phyloP scores from a whole-genome alignment of 371 early-diverging fungal species.

The Mortierella sp. region DNA sequence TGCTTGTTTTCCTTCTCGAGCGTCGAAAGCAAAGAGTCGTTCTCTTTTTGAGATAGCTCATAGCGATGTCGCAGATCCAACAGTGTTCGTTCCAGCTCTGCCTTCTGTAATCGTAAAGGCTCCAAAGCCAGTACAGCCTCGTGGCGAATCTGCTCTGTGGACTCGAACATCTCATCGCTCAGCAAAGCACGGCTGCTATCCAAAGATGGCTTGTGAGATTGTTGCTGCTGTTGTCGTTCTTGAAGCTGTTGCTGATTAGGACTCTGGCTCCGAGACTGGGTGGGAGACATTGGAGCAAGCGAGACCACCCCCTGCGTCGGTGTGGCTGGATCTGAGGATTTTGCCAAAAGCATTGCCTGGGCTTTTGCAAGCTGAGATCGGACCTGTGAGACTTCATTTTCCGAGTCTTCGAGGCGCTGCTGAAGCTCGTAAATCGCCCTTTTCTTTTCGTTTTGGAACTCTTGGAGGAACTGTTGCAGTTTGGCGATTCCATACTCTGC shows the following conservation, averaged over 20 bases:
- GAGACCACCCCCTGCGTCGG: neutral
- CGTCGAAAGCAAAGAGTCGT: conserved; percentile 35
- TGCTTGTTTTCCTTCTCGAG: conserved; percentile 43
- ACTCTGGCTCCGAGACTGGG: neutral
- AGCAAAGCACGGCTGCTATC: conserved; percentile 4
- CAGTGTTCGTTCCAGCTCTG: conserved; percentile 44
- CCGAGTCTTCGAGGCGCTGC: conserved; percentile 26
- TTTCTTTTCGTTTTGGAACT: conserved; percentile 53
- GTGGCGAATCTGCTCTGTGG: conserved; percentile 39
- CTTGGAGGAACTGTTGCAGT: conserved; percentile 49
- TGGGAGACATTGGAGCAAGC: neutral
- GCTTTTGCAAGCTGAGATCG: conserved; percentile 44
- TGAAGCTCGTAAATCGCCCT: conserved; percentile 32
- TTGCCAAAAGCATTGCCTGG: conserved; percentile 41
- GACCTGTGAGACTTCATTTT: conserved; percentile 14
- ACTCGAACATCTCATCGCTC: conserved; percentile 30
- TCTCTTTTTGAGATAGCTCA: conserved; percentile 47
- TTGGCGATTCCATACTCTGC: conserved; percentile 32
- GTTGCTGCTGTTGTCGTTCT: neutral
- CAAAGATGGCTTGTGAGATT: neutral
- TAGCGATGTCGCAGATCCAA: conserved; percentile 46
- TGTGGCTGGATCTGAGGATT: neutral
- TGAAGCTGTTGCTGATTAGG: neutral
- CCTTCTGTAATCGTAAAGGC: conserved; percentile 38
- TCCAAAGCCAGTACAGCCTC: conserved; percentile 47